Percentiles rank a stretch among this genome's conserved stretches.
phyloP scores from a whole-genome alignment of 768 basidiomycete genomes.

The Panaeolus papilionaceus region DNA sequence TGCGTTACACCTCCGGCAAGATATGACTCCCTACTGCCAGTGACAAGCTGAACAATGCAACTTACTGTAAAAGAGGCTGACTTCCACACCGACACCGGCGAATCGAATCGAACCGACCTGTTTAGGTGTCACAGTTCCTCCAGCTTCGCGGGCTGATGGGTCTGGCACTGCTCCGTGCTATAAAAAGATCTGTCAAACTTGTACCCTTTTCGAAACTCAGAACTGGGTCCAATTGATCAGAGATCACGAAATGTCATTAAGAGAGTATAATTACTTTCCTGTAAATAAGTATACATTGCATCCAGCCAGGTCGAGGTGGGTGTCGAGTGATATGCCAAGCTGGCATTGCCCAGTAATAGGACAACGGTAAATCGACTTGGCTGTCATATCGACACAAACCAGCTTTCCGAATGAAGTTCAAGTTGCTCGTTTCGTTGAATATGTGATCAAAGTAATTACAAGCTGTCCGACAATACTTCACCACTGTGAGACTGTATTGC shows the following conservation, averaged over 20 bases:
- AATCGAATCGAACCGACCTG: constrained; percentile 10
- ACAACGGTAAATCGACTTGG: background rate
- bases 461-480: background rate
- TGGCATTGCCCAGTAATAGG: too few relatives aligned
- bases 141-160: background rate
- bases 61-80: background rate
- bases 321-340: background rate
- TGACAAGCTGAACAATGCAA: background rate
- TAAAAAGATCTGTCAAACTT: constrained; percentile 11
- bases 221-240: constrained; percentile 2
- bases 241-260: constrained; percentile 15
- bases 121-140: background rate
- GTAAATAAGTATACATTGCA: background rate
- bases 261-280: background rate
- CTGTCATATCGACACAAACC: background rate
- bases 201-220: constrained; percentile 14
- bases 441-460: too few relatives aligned
- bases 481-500: background rate
- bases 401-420: too few relatives aligned
- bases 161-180: constrained; percentile 12
- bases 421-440: too few relatives aligned
- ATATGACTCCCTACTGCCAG: background rate
- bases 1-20: background rate
- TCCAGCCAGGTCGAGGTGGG: background rate
- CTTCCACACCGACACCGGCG: background rate